phyloP scores from a whole-genome alignment of 1,284 basidiomycete genomes.

The Agroathelia rolfsii region DNA sequence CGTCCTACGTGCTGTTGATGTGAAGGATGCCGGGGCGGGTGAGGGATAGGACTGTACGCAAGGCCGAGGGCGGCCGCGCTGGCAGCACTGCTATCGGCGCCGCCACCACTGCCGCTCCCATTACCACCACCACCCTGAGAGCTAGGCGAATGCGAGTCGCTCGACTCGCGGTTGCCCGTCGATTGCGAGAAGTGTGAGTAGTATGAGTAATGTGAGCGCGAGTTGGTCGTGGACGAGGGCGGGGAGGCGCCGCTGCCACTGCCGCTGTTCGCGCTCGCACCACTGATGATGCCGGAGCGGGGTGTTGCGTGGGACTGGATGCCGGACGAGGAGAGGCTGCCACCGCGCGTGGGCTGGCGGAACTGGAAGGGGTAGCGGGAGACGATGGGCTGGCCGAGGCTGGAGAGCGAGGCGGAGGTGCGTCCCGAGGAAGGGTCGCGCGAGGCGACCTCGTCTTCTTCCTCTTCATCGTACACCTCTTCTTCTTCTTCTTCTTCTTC shows the following conservation, averaged over 20 bases:
- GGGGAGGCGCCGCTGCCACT: constrained; percentile 8
- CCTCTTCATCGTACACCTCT: constrained; percentile 24
- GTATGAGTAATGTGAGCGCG: constrained; percentile 31
- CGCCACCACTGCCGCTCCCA: too few species aligned
- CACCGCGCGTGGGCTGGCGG: constrained; percentile 40
- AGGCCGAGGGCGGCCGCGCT: constrained; percentile 26
- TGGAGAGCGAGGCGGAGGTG: constrained; percentile 69
- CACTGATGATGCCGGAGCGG: constrained; percentile 19
- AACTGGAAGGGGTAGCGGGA: constrained; percentile 65
- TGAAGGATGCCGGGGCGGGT: constrained; percentile 59
- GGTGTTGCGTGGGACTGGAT: constrained; percentile 7
- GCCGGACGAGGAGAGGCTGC: constrained; percentile 31
- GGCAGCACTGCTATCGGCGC: constrained; percentile 11
- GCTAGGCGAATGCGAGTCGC: constrained; percentile 37
- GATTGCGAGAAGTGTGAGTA: constrained; percentile 41
- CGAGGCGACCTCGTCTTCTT: constrained; percentile 25
- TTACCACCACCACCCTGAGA: constrained; percentile 19
- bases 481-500: constrained; percentile 29
- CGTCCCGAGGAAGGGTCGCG: constrained; percentile 43
- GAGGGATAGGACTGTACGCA: constrained; percentile 44
- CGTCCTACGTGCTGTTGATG: constrained; percentile 28
- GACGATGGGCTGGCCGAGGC: constrained; percentile 62
- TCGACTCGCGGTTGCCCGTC: constrained; percentile 47
- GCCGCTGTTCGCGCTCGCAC: constrained; percentile 14
- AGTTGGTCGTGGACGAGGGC: constrained; percentile 28